Evolutionary conservation across 164 flowering plant species (phyloP).

Genomic region (Sedum album): DNA sequence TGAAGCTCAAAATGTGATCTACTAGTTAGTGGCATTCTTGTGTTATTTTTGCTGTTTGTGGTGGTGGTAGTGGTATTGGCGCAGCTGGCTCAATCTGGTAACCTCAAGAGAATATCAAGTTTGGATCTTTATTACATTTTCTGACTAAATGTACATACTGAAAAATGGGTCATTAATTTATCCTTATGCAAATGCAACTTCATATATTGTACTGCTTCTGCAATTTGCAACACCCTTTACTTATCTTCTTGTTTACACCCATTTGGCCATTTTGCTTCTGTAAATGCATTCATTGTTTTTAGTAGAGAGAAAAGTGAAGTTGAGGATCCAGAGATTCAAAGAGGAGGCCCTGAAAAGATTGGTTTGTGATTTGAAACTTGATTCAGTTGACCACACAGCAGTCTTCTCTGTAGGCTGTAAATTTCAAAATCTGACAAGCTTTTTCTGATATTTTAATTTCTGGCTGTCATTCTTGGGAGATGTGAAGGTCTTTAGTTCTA

Average conservation of each 20-base stretch:
- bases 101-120: not conserved
- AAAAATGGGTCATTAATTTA: not conserved
- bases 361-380: not conserved
- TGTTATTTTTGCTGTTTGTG: not conserved
- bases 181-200: not conserved
- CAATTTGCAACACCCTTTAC: not conserved
- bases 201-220: not conserved
- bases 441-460: not conserved
- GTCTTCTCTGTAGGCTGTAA: not conserved
- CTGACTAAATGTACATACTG: not conserved
- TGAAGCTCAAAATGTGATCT: not conserved
- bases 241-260: not conserved
- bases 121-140: not conserved
- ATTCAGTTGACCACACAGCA: not conserved
- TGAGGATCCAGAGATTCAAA: not conserved
- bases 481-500: not conserved
- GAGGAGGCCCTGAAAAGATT: not conserved
- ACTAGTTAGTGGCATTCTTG: not conserved
- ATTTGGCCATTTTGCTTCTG: not conserved
- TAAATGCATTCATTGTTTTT: not conserved
- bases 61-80: not conserved
- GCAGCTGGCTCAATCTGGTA: constrained; percentile 4
- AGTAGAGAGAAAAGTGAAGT: not conserved
- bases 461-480: constrained; percentile 1
- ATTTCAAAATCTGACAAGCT: not conserved